A percentile compares a stretch with the other conserved stretches of the same genome.
These are phyloP conservation scores for Extremus antarcticus DNA, from an alignment of 495 filamentous ascomycete genomes.

Conservation along the genomic window DNA sequence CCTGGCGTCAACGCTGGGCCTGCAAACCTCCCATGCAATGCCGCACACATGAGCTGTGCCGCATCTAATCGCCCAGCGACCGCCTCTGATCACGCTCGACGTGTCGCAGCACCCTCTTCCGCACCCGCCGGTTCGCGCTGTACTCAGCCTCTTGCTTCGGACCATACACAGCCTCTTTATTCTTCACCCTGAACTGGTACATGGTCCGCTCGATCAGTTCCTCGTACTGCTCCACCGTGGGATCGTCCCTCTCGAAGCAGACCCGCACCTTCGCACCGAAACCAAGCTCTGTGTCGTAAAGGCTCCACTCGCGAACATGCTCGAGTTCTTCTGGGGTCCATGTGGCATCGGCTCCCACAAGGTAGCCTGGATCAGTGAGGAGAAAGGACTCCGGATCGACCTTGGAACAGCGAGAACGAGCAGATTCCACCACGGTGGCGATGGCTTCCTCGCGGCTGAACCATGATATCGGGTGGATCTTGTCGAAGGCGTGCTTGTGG, in stretches of 20 bases:
- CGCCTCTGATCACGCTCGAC: too few relatives aligned
- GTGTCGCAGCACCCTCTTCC: too few relatives aligned
- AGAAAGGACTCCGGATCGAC: not conserved
- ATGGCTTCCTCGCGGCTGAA: not conserved
- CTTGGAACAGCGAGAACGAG: not conserved
- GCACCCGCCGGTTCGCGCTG: too few relatives aligned
- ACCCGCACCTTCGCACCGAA: not conserved
- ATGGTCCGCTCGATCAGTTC: not conserved
- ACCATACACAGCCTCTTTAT: not conserved
- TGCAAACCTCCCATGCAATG: too few relatives aligned
- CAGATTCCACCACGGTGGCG: not conserved
- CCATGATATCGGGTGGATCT: not conserved
- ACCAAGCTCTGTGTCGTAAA: not conserved
- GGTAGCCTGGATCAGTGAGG: not conserved
- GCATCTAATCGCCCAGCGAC: too few relatives aligned
- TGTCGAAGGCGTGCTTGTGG: not conserved
- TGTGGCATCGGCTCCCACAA: not conserved
- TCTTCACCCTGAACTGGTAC: not conserved
- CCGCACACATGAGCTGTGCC: too few relatives aligned
- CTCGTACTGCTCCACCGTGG: not conserved
- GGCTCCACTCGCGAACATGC: not conserved
- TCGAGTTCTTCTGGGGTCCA: not conserved
- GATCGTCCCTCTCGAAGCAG: not conserved
- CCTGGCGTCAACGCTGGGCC: too few relatives aligned
- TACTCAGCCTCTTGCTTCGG: not conserved